Base-by-base conservation (phyloP, 2,329 filamentous ascomycete genomes). In the Verticillium nonalfalfae region DNA sequence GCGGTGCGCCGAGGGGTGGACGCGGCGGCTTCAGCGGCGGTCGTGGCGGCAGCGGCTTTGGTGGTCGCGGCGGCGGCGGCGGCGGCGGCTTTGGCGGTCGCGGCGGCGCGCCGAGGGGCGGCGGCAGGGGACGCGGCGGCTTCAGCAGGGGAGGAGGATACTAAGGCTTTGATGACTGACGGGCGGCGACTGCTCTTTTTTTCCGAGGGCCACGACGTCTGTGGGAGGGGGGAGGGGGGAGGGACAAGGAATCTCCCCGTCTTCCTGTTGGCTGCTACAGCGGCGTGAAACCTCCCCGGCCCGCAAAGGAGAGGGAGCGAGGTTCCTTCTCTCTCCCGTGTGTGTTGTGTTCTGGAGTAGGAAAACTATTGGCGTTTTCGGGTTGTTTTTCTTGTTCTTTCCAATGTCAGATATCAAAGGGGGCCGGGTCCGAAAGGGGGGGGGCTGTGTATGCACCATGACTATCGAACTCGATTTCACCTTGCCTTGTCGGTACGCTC, bases 11-110 rank as follows among this genome's bases (percentile, higher is more conserved):
- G 14, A 39, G 57, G 57, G 65, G 74, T 57, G 67, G 76, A 60
- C 69, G 73, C 50, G 65, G 64, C 14, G 61, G 68, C 56, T 68
- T 68, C 60, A 70, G 64, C 56, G 70, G 63, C 15, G 71, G 76
- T n/a, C 73, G 75, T 54, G 66, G 63, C 57, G 70, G 65, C 35
- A 72, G 76, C 18, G 73, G 75, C 45, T 66, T 63, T 34, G 61
- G 64, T 18, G 64, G 64, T 33, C 61, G 65, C 31, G 34, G 62
- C 58, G n/a, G 26, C 26, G 26, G 26, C 26, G 59, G 64, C 59
- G 58, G 62, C 59, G 56, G 65, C 26, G 64, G 64, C 45, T 64
- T 64, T 58, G 64, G 64, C 59, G 64, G 64, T 62, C 62, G 63
- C 54, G 50, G 59, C 18, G 59, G 60, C 11, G 58, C 45, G 45